A percentile compares a stretch with the other conserved stretches of the same genome.
phyloP scores from a whole-genome alignment of 306 rosid genomes.

The Acacia confusa region DNA sequence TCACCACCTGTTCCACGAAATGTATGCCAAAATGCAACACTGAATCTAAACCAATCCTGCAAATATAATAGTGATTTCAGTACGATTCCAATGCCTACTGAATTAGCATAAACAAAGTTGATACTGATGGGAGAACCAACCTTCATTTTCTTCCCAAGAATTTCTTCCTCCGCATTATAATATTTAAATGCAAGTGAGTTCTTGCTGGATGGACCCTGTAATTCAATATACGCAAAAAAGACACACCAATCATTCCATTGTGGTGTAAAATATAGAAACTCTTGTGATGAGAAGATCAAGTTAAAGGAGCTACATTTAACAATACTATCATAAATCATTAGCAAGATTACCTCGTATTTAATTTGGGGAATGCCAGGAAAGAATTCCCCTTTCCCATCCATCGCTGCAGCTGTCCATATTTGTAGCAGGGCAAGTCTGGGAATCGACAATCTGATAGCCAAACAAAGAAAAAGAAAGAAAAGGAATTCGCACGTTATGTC shows the following conservation, averaged over 20 bases:
- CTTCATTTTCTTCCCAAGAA: constrained; percentile 97
- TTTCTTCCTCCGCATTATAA: constrained; percentile 83
- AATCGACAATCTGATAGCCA: constrained; percentile 44
- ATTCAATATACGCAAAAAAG: not conserved
- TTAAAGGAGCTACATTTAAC: not conserved
- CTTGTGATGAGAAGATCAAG: not conserved
- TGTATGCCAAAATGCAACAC: constrained; percentile 99
- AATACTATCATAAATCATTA: not conserved
- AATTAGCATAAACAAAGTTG: not conserved
- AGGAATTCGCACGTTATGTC: not conserved
- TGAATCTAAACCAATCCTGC: constrained; percentile 96
- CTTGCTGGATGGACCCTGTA: constrained; percentile 89
- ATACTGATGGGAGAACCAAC: constrained; percentile 39
- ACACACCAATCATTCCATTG: constrained; percentile 47
- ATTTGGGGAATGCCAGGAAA: constrained; percentile 72
- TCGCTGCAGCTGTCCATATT: constrained; percentile 44
- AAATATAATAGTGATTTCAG: not conserved
- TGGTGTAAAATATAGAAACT: too few relatives aligned
- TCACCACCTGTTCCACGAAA: constrained; percentile 93
- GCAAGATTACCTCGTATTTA: constrained; percentile 68
- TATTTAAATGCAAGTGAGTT: constrained; percentile 77
- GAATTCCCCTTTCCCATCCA: constrained; percentile 84
- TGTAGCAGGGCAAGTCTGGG: constrained; percentile 64
- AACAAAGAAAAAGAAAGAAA: constrained; percentile 6
- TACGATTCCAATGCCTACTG: constrained; percentile 23